Base-by-base conservation (phyloP, 352 stramenopile genomes). In the Plasmopara viticola region DNA sequence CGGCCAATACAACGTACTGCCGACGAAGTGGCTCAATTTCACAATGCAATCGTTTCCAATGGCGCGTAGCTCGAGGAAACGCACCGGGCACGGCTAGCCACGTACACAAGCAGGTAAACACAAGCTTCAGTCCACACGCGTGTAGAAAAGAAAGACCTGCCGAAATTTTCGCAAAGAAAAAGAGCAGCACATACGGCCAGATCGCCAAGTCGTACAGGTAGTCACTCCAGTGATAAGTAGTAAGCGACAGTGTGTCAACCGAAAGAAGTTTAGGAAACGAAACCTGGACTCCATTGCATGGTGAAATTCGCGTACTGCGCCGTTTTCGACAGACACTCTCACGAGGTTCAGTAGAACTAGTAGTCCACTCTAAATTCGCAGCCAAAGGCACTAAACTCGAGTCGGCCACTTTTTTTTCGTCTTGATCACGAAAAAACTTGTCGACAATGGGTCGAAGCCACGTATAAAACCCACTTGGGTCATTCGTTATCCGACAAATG, bases 381-480 rank as follows among this genome's bases (percentile, higher is more conserved):
- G 51, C 39, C 6, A 53, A 20, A 12, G 53, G 41, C 8, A 78
- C 38, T 6, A 54, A 38, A 10, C 84, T 58, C 9, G 49, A 63
- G 3, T 71, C 49, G 5, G 68, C 66, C 20, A 88, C 33, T 7
- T 53, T 56, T 25, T 68, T 56, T 8, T 68, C 58, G 18, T 52
- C 48, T 51, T 74, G 53, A 41, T 87, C 74, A 1, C 68, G 47
- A 52, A 92, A 88, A 58, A 77, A 92, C 42, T 69, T 72, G 30
- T 80, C 75, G 30, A 90, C 66, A 8, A 86, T 77, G 8, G 74
- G 76, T 15, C 68, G 52, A 5, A 92, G 52, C 78, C 78, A 92
- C 20, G 59, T 63, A 61, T 92, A 92, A 45, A 92, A 92, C 2
- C 70, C 70, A n/a, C 70, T 79, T 17, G 82, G 82, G 33, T 92